These are phyloP conservation scores for Niebla homalea DNA, from an alignment of 495 filamentous ascomycete genomes.

Conservation along the genomic window DNA sequence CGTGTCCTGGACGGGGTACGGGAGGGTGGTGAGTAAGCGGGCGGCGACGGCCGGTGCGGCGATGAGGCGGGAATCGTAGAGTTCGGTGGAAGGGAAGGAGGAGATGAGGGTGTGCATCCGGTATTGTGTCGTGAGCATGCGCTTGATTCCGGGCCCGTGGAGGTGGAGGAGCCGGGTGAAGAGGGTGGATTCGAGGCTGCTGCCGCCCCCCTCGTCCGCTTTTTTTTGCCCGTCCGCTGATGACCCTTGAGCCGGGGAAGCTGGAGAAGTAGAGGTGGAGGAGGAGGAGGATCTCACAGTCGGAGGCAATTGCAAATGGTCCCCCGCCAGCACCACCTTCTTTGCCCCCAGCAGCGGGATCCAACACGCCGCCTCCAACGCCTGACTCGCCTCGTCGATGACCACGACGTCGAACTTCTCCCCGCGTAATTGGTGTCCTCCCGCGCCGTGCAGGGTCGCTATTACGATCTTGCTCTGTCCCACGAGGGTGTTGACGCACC, in stretches of 20 bases:
- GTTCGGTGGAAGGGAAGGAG: slow-evolving; percentile 77
- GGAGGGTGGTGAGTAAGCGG: slow-evolving; percentile 62
- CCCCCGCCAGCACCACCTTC: slow-evolving; percentile 84
- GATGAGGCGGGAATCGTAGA: slow-evolving; percentile 71
- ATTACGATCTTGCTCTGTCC: slow-evolving; percentile 72
- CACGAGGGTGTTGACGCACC: slow-evolving; percentile 65
- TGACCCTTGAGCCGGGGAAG: not conserved
- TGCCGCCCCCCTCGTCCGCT: too few species aligned
- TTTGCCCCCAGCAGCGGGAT: slow-evolving; percentile 70
- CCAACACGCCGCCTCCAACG: slow-evolving; percentile 95
- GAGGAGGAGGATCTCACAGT: slow-evolving; percentile 64
- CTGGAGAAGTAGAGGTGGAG: not conserved
- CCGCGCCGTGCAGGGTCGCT: slow-evolving; percentile 84
- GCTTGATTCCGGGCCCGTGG: slow-evolving; percentile 73
- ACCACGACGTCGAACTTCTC: slow-evolving; percentile 88
- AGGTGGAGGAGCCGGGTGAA: slow-evolving; percentile 79
- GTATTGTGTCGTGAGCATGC: slow-evolving; percentile 96
- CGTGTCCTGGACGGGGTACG: slow-evolving; percentile 63
- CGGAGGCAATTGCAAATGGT: slow-evolving; percentile 87
- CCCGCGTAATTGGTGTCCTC: slow-evolving; percentile 66
- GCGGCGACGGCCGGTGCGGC: slow-evolving; percentile 65
- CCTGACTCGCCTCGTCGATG: slow-evolving; percentile 92
- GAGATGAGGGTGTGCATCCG: slow-evolving; percentile 96
- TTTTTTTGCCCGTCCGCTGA: too few species aligned
- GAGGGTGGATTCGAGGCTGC: slow-evolving; percentile 69